Evolutionary conservation across 768 basidiomycete species (phyloP).

Genomic region (Amanita rubescens): DNA sequence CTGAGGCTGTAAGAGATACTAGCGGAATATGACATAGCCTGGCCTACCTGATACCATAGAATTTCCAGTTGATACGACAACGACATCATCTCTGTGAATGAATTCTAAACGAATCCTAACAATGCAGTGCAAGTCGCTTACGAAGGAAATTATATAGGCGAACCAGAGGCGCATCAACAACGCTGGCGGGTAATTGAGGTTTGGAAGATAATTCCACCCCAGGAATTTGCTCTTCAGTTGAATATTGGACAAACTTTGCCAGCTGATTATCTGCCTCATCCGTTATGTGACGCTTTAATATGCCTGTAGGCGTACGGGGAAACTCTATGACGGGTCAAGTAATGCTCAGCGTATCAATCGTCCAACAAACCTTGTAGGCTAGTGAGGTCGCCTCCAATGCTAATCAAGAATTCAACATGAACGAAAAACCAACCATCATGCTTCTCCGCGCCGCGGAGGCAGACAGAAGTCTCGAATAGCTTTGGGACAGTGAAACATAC

Average conservation of each 20-base stretch:
- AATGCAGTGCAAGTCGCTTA: slow-evolving; percentile 38
- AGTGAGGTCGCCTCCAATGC: slow-evolving; percentile 65
- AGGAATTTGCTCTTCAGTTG: slow-evolving; percentile 33
- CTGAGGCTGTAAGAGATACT: slow-evolving; percentile 21
- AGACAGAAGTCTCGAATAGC: slow-evolving; percentile 69
- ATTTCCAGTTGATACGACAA: slow-evolving; percentile 90
- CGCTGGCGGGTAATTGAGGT: slow-evolving; percentile 49
- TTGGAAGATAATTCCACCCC: slow-evolving; percentile 34
- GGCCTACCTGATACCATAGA: slow-evolving; percentile 62
- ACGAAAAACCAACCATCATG: slow-evolving; percentile 86
- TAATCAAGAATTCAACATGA: slow-evolving; percentile 66
- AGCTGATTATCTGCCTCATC: slow-evolving; percentile 69
- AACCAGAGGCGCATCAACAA: slow-evolving; percentile 77
- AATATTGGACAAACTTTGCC: slow-evolving; percentile 50
- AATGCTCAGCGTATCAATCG: background rate
- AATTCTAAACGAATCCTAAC: background rate
- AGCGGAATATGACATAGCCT: background rate
- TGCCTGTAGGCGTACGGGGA: slow-evolving; percentile 56
- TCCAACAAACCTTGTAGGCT: slow-evolving; percentile 52
- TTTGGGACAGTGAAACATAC: slow-evolving; percentile 68
- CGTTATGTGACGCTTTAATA: slow-evolving; percentile 58
- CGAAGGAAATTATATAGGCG: slow-evolving; percentile 86
- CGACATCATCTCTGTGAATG: slow-evolving; percentile 72
- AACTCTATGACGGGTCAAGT: slow-evolving; percentile 44
- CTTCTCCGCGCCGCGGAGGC: slow-evolving; percentile 59